These are phyloP conservation scores for Solanum hybrid DNA, from an alignment of 305 asterid genomes.

Conservation along the genomic window DNA sequence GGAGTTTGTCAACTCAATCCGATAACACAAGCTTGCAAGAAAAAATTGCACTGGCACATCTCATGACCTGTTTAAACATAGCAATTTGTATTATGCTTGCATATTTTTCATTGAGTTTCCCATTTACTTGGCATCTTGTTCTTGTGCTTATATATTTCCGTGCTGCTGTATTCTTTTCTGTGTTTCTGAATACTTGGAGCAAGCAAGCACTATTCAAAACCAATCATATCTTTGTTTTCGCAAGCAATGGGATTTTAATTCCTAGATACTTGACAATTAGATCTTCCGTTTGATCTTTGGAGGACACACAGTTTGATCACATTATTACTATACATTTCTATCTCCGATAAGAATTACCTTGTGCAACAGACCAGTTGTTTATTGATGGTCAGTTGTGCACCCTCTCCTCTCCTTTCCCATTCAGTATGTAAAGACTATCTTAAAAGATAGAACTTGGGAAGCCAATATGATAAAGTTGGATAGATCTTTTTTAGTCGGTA, in stretches of 20 bases:
- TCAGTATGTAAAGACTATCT: background rate
- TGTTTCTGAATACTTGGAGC: constrained; percentile 2
- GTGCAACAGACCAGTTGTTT: background rate
- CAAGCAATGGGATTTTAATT: constrained; percentile 12
- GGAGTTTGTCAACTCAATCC: constrained; percentile 12
- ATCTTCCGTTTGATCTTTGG: no score
- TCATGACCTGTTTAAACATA: constrained; percentile 57
- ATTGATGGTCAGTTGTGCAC: background rate
- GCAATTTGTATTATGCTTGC: constrained; percentile 17
- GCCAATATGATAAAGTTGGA: background rate
- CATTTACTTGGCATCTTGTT: constrained; percentile 20
- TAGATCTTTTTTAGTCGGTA: background rate
- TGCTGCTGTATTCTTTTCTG: background rate
- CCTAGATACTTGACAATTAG: constrained; percentile 36
- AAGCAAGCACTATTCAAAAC: constrained; percentile 72
- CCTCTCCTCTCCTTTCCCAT: background rate
- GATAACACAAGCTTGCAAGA: no score
- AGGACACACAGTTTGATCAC: constrained; percentile 55
- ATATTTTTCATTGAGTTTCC: constrained; percentile 46
- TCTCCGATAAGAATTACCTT: background rate
- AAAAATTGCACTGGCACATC: no score
- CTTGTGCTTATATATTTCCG: constrained; percentile 17
- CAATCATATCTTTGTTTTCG: constrained; percentile 56
- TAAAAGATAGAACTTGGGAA: background rate
- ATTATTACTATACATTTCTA: no score